A percentile compares a stretch with the other conserved stretches of the same genome.
These are phyloP conservation scores for Dryas octopetala DNA, from an alignment of 306 rosid genomes.

Conservation along the genomic window DNA sequence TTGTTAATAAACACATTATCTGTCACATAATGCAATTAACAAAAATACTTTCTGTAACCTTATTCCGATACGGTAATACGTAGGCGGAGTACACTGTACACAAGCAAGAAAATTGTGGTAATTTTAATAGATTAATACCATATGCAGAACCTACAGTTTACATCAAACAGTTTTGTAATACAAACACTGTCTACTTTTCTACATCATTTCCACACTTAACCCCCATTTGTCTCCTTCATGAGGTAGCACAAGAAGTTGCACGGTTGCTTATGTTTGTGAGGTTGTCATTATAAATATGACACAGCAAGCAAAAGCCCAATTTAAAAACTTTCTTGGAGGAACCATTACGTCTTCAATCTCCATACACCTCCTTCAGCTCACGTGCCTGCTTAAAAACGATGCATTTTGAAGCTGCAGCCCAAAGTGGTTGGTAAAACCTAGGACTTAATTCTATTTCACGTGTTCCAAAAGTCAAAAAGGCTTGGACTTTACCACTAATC, in stretches of 20 bases:
- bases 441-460: constrained; percentile 25
- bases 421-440: constrained; percentile 16
- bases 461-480: constrained; percentile 26
- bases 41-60: too few relatives aligned
- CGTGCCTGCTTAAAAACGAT: constrained; percentile 30
- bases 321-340: constrained; percentile 17
- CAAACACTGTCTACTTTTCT: neutral
- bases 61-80: too few relatives aligned
- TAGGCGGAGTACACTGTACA: neutral
- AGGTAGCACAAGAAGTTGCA: too few relatives aligned
- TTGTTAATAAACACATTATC: too few relatives aligned
- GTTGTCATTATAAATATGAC: neutral
- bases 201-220: neutral
- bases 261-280: too few relatives aligned
- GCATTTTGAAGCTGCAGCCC: constrained; percentile 5
- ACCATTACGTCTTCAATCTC: constrained; percentile 21
- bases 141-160: neutral
- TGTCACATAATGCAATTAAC: too few relatives aligned
- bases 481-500: constrained; percentile 24
- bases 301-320: neutral
- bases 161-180: neutral
- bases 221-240: too few relatives aligned
- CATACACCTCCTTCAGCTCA: constrained; percentile 10
- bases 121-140: neutral
- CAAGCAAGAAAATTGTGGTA: neutral